Percentiles rank a stretch among this genome's conserved stretches.
Conservation (phyloP, 495 filamentous ascomycete species). For the Neurospora sp. region DNA sequence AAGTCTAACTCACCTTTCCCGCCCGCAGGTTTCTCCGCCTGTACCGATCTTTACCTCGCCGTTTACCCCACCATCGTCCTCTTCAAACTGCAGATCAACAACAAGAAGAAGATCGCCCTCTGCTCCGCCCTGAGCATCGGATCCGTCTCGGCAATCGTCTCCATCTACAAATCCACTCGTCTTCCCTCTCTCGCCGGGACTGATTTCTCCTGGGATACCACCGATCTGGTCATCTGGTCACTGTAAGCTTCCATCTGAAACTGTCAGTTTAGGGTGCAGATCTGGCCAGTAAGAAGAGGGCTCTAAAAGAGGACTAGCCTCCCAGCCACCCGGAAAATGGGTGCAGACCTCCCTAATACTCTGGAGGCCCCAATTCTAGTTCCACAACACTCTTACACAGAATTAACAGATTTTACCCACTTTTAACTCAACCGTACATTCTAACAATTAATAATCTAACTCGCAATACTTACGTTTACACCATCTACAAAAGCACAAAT, state of each 20-base stretch:
- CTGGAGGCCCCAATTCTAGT: too few species aligned
- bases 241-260: constrained; percentile 19
- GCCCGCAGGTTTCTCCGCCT: constrained; percentile 29
- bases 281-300: too few species aligned
- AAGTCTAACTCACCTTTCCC: neutral
- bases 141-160: constrained; percentile 19
- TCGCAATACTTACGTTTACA: too few species aligned
- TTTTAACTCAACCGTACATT: too few species aligned
- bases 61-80: constrained; percentile 37
- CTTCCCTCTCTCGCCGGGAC: constrained; percentile 23
- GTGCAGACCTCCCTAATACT: too few species aligned
- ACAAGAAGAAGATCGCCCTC: constrained; percentile 39
- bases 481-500: too few species aligned
- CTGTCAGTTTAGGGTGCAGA: too few species aligned
- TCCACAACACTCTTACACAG: too few species aligned
- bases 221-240: constrained; percentile 36
- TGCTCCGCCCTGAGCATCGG: constrained; percentile 35
- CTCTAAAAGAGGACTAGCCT: too few species aligned
- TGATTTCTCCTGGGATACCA: constrained; percentile 28
- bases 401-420: too few species aligned
- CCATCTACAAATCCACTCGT: constrained; percentile 34
- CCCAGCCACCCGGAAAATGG: too few species aligned
- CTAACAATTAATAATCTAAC: too few species aligned
- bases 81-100: constrained; percentile 31
- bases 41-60: constrained; percentile 40